A percentile compares a stretch with the other conserved stretches of the same genome.
These are phyloP conservation scores for Sequoiadendron giganteum DNA, from an alignment of 75 land plant species.

Conservation along the genomic window DNA sequence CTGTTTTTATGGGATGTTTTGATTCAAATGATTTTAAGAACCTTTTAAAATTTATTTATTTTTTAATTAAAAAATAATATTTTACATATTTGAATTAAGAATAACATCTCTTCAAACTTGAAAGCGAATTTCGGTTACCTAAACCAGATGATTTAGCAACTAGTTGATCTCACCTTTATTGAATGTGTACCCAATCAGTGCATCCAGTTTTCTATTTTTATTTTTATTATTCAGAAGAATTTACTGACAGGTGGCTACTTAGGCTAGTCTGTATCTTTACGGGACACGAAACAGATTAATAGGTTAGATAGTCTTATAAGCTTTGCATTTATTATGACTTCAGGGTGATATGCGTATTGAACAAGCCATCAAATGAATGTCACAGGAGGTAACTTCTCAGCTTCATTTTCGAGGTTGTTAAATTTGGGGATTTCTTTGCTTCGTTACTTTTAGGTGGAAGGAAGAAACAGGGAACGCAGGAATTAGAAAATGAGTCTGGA, in stretches of 20 bases:
- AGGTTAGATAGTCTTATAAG: not conserved
- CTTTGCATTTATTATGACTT: not conserved
- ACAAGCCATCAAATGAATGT: not conserved
- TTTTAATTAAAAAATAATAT: too few species aligned
- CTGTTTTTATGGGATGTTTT: too few species aligned
- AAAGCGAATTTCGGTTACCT: too few species aligned
- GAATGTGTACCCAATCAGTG: not conserved
- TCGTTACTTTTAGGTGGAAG: not conserved
- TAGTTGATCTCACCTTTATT: too few species aligned
- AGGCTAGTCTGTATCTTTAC: too few species aligned
- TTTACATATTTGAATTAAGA: too few species aligned
- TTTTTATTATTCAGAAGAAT: too few species aligned
- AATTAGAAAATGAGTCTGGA: not conserved
- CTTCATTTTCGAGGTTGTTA: not conserved
- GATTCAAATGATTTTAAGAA: too few species aligned
- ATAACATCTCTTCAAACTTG: too few species aligned
- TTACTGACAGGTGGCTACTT: not conserved
- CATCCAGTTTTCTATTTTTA: not conserved
- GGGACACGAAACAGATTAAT: not conserved
- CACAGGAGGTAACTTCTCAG: not conserved
- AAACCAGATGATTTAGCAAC: too few species aligned
- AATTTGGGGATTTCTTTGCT: not conserved
- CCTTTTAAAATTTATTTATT: too few species aligned
- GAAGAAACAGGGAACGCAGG: not conserved
- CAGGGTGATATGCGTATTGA: not conserved